Evolutionary conservation across 805 yeast species (phyloP), one percentile per base, ranked within the genome.

Genomic region (Saitoella complicata): DNA sequence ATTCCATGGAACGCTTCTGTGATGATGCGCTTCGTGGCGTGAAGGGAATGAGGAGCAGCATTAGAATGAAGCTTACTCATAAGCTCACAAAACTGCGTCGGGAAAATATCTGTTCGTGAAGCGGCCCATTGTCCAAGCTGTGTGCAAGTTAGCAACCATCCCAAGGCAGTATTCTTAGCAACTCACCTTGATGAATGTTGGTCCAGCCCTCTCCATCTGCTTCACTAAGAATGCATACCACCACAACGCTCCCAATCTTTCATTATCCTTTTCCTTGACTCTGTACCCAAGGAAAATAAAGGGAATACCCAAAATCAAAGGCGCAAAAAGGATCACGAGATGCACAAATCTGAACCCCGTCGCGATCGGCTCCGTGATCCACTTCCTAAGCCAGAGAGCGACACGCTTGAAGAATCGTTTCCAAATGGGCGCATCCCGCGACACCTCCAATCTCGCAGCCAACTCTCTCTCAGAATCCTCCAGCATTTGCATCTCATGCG

Each of bases 111-210:
- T 0, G 94, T 83, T 60, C 99, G 73, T 7, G 95, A 81, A 2
- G 96, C 96, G 0, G 98, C 98, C 99, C 99, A 91, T 65, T 91
- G 99, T 3, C 97, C 98, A 46, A 91, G 70, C 60, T 84, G 81
- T 5, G 39, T 11, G 32, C 31, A 40, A 31, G 30, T 32, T 6
- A 13, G 12, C 32, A 7, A 42, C 11, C 12, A 11, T 11, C 8
- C 36, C 37, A 31, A 50, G 31, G 38, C 44, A 48, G 29, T 46
- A 47, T n/a, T 41, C 45, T n/a, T 32, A 13, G 34, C 45, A 46
- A 40, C 46, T 30, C 48, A 55, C 58, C 54, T 67, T 66, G 46
- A 67, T 64, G 51, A 67, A 91, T 3, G 95, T 80, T 2, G 97
- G 94, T 0, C 98, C 98, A 0, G 95, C 95, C 11, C 66, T 49